phyloP scores from a whole-genome alignment of 495 filamentous ascomycete species.

The Penicillium bialowiezense region DNA sequence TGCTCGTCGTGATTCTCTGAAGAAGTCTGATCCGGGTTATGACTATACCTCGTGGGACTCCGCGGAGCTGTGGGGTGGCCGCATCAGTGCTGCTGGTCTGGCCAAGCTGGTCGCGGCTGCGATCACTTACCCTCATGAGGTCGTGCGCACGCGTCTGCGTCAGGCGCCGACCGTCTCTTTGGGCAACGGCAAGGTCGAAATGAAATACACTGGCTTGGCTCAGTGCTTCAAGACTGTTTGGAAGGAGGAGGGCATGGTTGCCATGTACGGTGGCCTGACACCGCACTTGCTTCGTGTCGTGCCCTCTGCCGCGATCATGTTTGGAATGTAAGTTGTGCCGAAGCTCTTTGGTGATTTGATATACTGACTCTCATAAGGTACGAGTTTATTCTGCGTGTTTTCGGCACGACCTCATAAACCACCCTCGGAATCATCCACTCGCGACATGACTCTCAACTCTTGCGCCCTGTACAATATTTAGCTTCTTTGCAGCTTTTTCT shows the following conservation, averaged over 20 bases:
- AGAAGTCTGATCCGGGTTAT: slow-evolving; percentile 24
- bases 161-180: slow-evolving; percentile 49
- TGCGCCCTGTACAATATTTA: slow-evolving; percentile 11
- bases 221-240: slow-evolving; percentile 54
- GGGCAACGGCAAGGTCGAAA: slow-evolving; percentile 27
- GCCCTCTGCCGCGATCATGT: slow-evolving; percentile 90
- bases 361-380: slow-evolving; percentile 36
- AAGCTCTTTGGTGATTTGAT: background rate
- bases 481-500: slow-evolving; percentile 1
- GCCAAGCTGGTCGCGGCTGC: slow-evolving; percentile 57
- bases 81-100: slow-evolving; percentile 46
- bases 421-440: background rate
- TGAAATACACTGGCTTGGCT: slow-evolving; percentile 55
- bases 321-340: slow-evolving; percentile 63
- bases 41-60: slow-evolving; percentile 41
- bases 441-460: background rate
- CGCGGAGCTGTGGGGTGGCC: slow-evolving; percentile 46
- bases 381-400: slow-evolving; percentile 65
- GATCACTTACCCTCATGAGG: slow-evolving; percentile 59
- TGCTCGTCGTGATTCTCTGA: slow-evolving; percentile 35
- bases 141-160: slow-evolving; percentile 52
- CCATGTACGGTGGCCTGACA: slow-evolving; percentile 56
- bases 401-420: slow-evolving; percentile 23
- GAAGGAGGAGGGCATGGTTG: slow-evolving; percentile 55
- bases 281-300: slow-evolving; percentile 62